These are phyloP conservation scores for Mycosphaerella sp. DNA, from an alignment of 2,329 filamentous ascomycete genomes.

Conservation along the genomic window DNA sequence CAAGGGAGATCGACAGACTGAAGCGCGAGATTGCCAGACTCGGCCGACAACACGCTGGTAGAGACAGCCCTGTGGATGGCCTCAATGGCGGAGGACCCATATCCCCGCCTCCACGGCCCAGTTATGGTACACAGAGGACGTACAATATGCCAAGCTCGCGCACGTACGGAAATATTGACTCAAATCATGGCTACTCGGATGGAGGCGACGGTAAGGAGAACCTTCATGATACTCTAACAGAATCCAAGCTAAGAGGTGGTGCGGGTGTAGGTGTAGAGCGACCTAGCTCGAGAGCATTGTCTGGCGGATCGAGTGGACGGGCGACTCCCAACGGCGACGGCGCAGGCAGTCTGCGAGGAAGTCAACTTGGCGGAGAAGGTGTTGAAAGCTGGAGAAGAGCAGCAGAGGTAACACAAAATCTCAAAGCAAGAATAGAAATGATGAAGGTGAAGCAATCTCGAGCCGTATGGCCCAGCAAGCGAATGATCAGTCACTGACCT, in stretches of 20 bases:
- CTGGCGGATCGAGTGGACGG: constrained; percentile 23
- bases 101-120: constrained; percentile 17
- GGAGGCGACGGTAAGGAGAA: constrained; percentile 46
- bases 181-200: constrained; percentile 6
- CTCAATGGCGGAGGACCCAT: constrained; percentile 12
- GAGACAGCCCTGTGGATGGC: constrained; percentile 26
- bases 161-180: constrained; percentile 10
- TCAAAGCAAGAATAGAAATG: constrained; percentile 96
- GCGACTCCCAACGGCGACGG: constrained; percentile 44
- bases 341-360: constrained; percentile 9
- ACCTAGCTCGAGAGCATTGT: constrained; percentile 19
- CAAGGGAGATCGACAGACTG: constrained; percentile 83
- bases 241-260: constrained; percentile 24
- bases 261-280: constrained; percentile 12
- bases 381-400: constrained; percentile 95
- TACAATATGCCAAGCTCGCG: constrained; percentile 22
- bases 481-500: not conserved
- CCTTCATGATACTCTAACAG: constrained; percentile 8
- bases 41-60: constrained; percentile 46
- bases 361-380: constrained; percentile 41
- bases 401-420: constrained; percentile 92
- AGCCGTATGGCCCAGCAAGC: too few species aligned
- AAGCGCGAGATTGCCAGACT: constrained; percentile 70
- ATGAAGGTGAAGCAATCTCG: constrained; percentile 64
- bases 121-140: constrained; percentile 22